Evolutionary conservation across 169 alveolate genomes (phyloP).

Genomic region (Plasmodium gallinaceum): DNA sequence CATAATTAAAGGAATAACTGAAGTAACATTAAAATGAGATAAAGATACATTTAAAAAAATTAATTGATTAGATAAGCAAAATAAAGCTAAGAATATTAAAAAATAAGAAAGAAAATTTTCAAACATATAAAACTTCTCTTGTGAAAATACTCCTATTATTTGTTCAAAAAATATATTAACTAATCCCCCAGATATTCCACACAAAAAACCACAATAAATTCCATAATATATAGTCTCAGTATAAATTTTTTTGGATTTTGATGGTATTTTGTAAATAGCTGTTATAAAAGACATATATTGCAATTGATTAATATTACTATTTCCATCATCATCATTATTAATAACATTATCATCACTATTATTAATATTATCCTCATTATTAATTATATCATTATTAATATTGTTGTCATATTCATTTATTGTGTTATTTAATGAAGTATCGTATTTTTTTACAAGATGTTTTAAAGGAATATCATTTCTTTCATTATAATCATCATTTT

Average conservation of each 20-base stretch:
- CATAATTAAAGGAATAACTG: constrained; percentile 67
- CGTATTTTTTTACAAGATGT: not conserved
- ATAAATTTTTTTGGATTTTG: not conserved
- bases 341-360: not conserved
- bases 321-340: not conserved
- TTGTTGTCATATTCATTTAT: not conserved
- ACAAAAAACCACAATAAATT: constrained; percentile 50
- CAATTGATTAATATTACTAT: not conserved
- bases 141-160: constrained; percentile 41
- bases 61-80: constrained; percentile 52
- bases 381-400: not conserved
- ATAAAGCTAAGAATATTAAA: constrained; percentile 29
- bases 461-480: not conserved
- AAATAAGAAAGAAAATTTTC: constrained; percentile 33
- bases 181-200: constrained; percentile 75
- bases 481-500: not conserved
- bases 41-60: constrained; percentile 41
- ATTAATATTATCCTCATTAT: not conserved
- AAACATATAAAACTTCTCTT: constrained; percentile 30
- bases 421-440: not conserved
- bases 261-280: constrained; percentile 6
- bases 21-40: constrained; percentile 52
- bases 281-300: constrained; percentile 37
- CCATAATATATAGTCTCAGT: constrained; percentile 26
- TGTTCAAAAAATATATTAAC: constrained; percentile 67